Evolutionary conservation across 148 eudicot species (phyloP).

Genomic region (Chenopodium berlandieri): DNA sequence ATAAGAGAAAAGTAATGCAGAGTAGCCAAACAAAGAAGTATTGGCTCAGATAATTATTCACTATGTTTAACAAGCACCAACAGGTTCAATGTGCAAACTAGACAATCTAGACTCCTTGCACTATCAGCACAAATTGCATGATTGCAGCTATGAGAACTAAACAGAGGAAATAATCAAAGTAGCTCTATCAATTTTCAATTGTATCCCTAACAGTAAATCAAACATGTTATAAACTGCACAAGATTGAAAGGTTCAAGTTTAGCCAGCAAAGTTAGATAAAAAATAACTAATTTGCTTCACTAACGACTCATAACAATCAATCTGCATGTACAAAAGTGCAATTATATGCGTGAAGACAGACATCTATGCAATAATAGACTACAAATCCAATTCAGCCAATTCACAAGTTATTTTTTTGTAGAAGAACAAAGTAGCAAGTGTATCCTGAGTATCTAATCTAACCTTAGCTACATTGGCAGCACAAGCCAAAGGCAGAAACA

Average conservation of each 20-base stretch:
- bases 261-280: background rate
- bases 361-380: background rate
- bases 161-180: background rate
- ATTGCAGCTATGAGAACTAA: background rate
- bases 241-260: background rate
- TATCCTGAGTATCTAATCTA: background rate
- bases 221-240: background rate
- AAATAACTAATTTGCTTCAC: background rate
- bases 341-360: background rate
- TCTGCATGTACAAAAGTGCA: background rate
- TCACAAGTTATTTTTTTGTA: background rate
- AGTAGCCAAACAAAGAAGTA: background rate
- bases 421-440: background rate
- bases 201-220: background rate
- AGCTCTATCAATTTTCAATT: background rate
- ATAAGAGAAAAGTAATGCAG: background rate
- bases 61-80: background rate
- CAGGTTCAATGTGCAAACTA: background rate
- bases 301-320: background rate
- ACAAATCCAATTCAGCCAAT: background rate
- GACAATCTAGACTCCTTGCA: background rate
- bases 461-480: slow-evolving; percentile 97
- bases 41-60: background rate
- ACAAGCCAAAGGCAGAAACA: slow-evolving; percentile 96
- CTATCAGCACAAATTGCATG: background rate